A percentile compares a stretch with the other conserved stretches of the same genome.
phyloP scores from a whole-genome alignment of 2,329 filamentous ascomycete species.

The Neocucurbitaria cava region DNA sequence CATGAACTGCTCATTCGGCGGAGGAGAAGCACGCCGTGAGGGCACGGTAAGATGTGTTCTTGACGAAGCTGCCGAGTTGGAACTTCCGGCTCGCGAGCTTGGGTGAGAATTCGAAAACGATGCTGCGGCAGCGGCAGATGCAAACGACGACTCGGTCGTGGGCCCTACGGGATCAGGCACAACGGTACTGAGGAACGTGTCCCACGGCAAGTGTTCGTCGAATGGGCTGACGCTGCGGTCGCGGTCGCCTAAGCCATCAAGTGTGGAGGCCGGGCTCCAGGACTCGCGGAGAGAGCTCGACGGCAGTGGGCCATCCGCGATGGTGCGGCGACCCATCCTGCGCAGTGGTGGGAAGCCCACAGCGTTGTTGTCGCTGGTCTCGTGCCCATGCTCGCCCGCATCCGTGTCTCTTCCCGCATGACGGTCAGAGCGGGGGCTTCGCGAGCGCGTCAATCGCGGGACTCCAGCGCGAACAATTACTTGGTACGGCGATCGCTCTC shows the following conservation, averaged over 20 bases:
- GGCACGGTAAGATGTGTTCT: constrained; percentile 49
- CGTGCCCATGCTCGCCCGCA: constrained; percentile 24
- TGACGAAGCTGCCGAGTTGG: constrained; percentile 50
- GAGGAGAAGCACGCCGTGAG: constrained; percentile 36
- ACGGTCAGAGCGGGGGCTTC: constrained; percentile 12
- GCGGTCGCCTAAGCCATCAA: constrained; percentile 84
- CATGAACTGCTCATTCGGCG: constrained; percentile 53
- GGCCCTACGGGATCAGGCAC: constrained; percentile 82
- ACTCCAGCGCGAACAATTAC: constrained; percentile 8
- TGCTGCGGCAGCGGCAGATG: constrained; percentile 66
- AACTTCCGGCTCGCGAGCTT: constrained; percentile 54
- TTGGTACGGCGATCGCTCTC: constrained; percentile 16
- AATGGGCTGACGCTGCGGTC: constrained; percentile 79
- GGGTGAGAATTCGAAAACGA: constrained; percentile 53
- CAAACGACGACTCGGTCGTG: constrained; percentile 82
- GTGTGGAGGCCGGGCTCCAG: constrained; percentile 43
- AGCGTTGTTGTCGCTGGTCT: constrained; percentile 33
- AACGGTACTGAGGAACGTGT: constrained; percentile 79
- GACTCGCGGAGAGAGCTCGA: constrained; percentile 48
- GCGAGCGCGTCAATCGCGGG: constrained; percentile 18
- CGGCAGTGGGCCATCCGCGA: constrained; percentile 45
- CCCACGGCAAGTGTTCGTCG: constrained; percentile 68
- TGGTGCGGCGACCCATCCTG: constrained; percentile 48
- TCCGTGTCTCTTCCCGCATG: constrained; percentile 9
- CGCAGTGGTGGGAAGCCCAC: constrained; percentile 46